Evolutionary conservation across 495 filamentous ascomycete species (phyloP).

Genomic region (Neurospora sp.): DNA sequence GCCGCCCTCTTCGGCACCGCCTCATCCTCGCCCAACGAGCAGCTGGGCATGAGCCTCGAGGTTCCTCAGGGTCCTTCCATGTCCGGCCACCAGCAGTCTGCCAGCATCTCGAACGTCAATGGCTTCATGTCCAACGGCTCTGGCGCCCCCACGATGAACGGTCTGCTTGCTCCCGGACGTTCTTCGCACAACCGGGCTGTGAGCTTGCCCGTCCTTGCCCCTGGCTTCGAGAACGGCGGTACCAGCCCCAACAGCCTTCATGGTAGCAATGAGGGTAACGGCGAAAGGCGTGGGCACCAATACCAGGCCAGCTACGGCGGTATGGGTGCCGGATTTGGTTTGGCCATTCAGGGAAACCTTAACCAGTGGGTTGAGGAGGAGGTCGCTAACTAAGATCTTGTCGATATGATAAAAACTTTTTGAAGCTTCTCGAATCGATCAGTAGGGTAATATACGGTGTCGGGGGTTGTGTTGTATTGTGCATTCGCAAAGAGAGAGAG

Average conservation of each 20-base stretch:
- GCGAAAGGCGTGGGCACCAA: constrained; percentile 42
- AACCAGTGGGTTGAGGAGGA: constrained; percentile 51
- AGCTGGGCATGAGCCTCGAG: constrained; percentile 34
- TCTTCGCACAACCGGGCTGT: constrained; percentile 76
- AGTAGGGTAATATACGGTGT: neutral
- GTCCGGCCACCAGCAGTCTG: constrained; percentile 48
- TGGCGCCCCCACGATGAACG: constrained; percentile 58
- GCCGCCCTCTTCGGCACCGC: constrained; percentile 50
- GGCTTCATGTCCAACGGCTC: constrained; percentile 42
- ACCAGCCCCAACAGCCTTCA: constrained; percentile 35
- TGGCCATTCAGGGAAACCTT: constrained; percentile 41
- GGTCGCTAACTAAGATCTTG: constrained; percentile 32
- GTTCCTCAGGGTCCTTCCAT: constrained; percentile 40
- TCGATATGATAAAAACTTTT: neutral
- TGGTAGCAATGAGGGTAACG: constrained; percentile 26
- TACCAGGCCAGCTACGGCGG: constrained; percentile 46
- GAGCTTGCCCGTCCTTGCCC: constrained; percentile 60
- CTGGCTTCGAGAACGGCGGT: constrained; percentile 40
- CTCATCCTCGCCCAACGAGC: constrained; percentile 43
- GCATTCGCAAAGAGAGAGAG: neutral
- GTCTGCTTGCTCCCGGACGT: constrained; percentile 66
- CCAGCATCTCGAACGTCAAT: constrained; percentile 45
- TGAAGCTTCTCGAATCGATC: neutral
- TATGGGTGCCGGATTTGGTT: constrained; percentile 38
- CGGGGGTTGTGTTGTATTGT: neutral